These are phyloP conservation scores for Gossypium raimondii DNA, from an alignment of 345 rosid genomes.

Conservation along the genomic window DNA sequence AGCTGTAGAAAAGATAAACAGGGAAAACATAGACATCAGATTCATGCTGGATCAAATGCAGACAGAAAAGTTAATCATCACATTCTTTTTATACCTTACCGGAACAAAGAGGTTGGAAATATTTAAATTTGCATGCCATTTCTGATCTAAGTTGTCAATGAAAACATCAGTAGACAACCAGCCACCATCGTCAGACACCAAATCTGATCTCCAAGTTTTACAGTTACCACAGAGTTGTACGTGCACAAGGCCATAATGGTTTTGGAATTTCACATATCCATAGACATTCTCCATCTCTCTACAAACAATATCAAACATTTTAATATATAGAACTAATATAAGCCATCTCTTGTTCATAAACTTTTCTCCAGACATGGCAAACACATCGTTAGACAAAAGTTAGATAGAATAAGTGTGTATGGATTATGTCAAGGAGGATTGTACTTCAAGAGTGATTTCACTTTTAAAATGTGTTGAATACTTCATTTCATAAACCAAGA, in stretches of 20 bases:
- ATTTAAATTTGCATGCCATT: conserved; percentile 16
- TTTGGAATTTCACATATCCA: conserved; percentile 87
- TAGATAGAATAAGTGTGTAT: background rate
- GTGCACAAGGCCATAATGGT: conserved; percentile 74
- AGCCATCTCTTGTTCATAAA: conserved; percentile 2
- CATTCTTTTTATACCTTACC: conserved; percentile 48
- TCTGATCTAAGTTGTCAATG: conserved; percentile 9
- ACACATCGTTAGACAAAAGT: background rate
- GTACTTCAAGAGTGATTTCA: background rate
- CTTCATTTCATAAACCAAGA: background rate
- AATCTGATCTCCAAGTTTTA: conserved; percentile 82
- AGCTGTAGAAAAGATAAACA: conserved; percentile 45
- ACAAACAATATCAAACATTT: conserved; percentile 25
- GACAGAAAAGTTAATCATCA: background rate
- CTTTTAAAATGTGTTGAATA: background rate
- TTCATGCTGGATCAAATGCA: conserved; percentile 9
- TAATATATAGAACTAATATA: conserved; percentile 19
- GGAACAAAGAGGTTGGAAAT: conserved; percentile 77
- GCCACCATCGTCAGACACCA: conserved; percentile 1
- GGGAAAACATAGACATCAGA: conserved; percentile 8
- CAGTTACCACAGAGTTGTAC: conserved; percentile 89
- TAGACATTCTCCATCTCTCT: conserved; percentile 84
- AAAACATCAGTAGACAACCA: conserved; percentile 20
- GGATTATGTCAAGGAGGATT: background rate
- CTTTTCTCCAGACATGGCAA: background rate